Evolutionary conservation across 306 rosid species (phyloP), one percentile per base, ranked within the genome.

Genomic region (Cicer bijugum): DNA sequence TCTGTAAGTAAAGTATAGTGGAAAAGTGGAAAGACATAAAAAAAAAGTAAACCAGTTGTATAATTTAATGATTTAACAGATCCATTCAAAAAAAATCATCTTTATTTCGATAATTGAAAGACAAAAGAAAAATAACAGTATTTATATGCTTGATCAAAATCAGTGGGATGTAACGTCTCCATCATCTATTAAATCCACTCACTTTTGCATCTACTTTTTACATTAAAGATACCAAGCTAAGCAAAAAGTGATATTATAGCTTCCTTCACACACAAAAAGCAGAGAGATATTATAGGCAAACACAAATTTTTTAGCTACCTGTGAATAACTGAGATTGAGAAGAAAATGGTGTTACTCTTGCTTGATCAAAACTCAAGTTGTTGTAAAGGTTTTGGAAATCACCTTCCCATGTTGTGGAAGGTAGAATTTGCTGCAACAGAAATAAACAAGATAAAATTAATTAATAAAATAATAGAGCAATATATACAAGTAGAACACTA

Each of bases 381-480:
- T 74, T 72, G 70, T 76, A 67, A 9, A 84, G 76, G 80, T 84
- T 87, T 57, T 84, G 92, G 46, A 84, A 78, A 68, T 87, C 92
- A 9, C 82, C 78, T 75, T 91, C 94, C 88, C 89, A 91, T 60
- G 84, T 75, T 57, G 89, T 46, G 33, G 87, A 50, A 10, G 90
- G 88, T 71, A 79, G 73, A 66, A 78, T 48, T 69, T 87, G 90
- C 93, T 88, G 86, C 84, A 59, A 59, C 7, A 19, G 2, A n/a
- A 8, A 53, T 9, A 62, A 62, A 35, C 4, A 33, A 53, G 4
- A 58, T 58, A 19, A 76, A 51, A 28, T 39, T 79, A 51, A 28
- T 45, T 79, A 40, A 73, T 66, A 70, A 80, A 77, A 47, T 0
- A 20, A 42, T 0, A 20, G 47, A 59, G 4, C 35, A 69, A 15